Base-by-base conservation (phyloP, 1,284 basidiomycete genomes). In the Sporisorium graminicola region DNA sequence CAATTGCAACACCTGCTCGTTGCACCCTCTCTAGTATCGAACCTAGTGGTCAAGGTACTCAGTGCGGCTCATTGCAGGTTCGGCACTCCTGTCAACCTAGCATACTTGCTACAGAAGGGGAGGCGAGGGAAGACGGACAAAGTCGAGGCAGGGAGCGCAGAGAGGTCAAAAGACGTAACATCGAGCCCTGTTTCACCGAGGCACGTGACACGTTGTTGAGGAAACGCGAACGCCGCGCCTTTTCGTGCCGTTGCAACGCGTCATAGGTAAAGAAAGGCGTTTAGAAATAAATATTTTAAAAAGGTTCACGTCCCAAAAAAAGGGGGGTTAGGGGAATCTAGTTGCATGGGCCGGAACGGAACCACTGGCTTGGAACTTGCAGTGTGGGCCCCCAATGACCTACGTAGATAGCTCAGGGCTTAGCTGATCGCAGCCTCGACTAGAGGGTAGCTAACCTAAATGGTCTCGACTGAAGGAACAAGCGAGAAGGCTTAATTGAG, bases 181-280 rank as follows among this genome's bases (percentile, higher is more conserved):
- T 10, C 13, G 27, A n/a, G 16, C 14, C 14, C 16, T 5, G 31
- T 18, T n/a, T 3, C 12, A 18, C 16, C 10, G n/a, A 22, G 29
- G 55, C 55, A 57, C 55, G 55, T 57, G 55, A 57, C 43, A 33
- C 22, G 31, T 46, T 29, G 55, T 26, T 43, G 20, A 22, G 16
- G 10, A 47, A n/a, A 46, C 55, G 55, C 55, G 55, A 46, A 57
- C 24, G 29, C n/a, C n/a, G n/a, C n/a, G n/a, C n/a, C n/a, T n/a
- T n/a, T n/a, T n/a, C 29, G 20, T 20, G 6, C 7, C n/a, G 31
- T 37, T 14, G 20, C n/a, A 9, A 20, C 50, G 50, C 31, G 31
- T 52, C 29, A 10, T 18, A 22, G 31, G 31, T 24, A 52, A 35
- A 6, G 33, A 10, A 26, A 16, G 3, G 14, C 37, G 26, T 37